phyloP scores from a whole-genome alignment of 2,329 filamentous ascomycete species.

The Apiospora sp. region DNA sequence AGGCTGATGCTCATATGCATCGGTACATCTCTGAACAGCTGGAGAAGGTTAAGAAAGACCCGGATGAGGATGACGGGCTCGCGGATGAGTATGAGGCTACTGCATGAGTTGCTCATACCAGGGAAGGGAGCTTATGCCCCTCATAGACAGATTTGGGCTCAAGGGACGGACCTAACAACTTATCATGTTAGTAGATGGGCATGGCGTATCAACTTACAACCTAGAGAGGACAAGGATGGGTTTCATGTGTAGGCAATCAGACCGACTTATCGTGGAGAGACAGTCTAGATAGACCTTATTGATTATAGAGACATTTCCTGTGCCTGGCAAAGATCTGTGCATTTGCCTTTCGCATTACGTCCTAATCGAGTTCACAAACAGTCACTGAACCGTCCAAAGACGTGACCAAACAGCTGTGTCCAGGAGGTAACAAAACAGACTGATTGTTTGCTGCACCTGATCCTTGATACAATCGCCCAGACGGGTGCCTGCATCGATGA shows the following conservation, averaged over 20 bases:
- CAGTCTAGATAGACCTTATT: neutral
- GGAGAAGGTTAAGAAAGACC: slow-evolving; percentile 71
- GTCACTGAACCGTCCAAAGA: neutral
- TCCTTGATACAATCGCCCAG: neutral
- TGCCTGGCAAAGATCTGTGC: neutral
- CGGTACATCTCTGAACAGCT: slow-evolving; percentile 85
- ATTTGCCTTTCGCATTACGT: neutral
- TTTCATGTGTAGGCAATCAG: neutral
- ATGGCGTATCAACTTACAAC: slow-evolving; percentile 1
- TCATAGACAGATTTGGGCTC: neutral
- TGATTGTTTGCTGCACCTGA: neutral
- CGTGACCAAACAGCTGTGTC: neutral
- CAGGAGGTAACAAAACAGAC: neutral
- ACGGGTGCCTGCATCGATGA: slow-evolving; percentile 8
- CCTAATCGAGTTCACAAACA: neutral
- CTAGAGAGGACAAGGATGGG: neutral
- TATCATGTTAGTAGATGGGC: neutral
- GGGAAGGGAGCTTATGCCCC: neutral
- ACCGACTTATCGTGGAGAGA: neutral
- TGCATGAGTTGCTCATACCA: slow-evolving; percentile 26
- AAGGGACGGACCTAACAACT: neutral
- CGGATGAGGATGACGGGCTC: slow-evolving; percentile 39
- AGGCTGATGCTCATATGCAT: slow-evolving; percentile 76
- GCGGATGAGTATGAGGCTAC: slow-evolving; percentile 46
- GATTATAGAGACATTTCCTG: neutral